Evolutionary conservation across 1,284 basidiomycete genomes (phyloP).

Genomic region (Lentinus polychrous): DNA sequence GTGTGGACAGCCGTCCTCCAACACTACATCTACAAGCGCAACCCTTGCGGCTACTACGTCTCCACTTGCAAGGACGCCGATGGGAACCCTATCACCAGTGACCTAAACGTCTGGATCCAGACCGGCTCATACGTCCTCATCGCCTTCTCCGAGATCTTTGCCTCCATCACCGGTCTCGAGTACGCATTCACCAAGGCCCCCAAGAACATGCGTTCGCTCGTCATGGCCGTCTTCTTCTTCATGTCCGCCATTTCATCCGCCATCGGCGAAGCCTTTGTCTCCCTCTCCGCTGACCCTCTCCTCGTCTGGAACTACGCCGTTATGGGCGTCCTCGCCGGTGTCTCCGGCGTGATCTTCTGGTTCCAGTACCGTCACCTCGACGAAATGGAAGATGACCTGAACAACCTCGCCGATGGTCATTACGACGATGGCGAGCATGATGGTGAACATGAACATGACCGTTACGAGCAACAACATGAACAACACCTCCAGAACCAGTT

Average conservation of each 20-base stretch:
- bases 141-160: constrained; percentile 75
- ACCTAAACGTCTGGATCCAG: constrained; percentile 75
- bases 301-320: constrained; percentile 48
- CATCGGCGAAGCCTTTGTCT: constrained; percentile 58
- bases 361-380: constrained; percentile 54
- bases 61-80: constrained; percentile 42
- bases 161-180: constrained; percentile 81
- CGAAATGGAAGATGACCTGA: constrained; percentile 53
- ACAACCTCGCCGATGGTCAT: constrained; percentile 38
- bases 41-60: constrained; percentile 57
- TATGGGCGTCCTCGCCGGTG: constrained; percentile 32
- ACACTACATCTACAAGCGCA: constrained; percentile 72
- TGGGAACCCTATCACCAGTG: constrained; percentile 37
- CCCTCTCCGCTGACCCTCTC: constrained; percentile 41
- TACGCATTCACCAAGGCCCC: constrained; percentile 89
- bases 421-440: constrained; percentile 18
- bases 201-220: constrained; percentile 74
- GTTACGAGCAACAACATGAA: no score
- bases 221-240: constrained; percentile 73
- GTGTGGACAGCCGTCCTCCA: constrained; percentile 65
- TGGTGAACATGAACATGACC: background rate
- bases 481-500: no score
- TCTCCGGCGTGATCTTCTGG: constrained; percentile 54
- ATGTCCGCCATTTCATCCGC: constrained; percentile 57
- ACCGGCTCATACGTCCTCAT: constrained; percentile 63